These are phyloP conservation scores for Candida quercuum DNA, from an alignment of 805 yeast genomes.

Conservation along the genomic window DNA sequence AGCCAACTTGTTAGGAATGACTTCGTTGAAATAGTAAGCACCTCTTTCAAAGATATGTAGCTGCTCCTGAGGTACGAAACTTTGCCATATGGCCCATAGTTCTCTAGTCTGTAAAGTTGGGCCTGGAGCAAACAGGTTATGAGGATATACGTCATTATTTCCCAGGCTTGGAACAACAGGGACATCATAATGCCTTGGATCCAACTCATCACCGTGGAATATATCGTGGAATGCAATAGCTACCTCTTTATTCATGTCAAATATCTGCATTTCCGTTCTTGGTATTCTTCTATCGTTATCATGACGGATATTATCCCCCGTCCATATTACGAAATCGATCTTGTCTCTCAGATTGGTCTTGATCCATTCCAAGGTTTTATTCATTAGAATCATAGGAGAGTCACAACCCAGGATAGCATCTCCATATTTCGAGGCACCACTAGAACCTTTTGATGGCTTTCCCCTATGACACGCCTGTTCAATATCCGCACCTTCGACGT, in stretches of 20 bases:
- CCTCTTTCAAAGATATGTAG: constrained; percentile 69
- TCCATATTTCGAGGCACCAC: constrained; percentile 62
- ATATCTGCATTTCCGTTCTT: constrained; percentile 66
- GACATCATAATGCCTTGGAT: constrained; percentile 41
- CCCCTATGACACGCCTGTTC: constrained; percentile 56
- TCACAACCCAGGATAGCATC: constrained; percentile 78
- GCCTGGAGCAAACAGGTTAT: constrained; percentile 78
- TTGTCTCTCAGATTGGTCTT: constrained; percentile 59
- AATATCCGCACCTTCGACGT: constrained; percentile 44
- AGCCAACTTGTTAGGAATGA: constrained; percentile 76
- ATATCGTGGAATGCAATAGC: constrained; percentile 45
- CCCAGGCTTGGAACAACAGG: constrained; percentile 70
- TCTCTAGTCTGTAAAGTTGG: constrained; percentile 87
- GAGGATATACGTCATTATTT: constrained; percentile 87
- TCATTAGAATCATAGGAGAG: constrained; percentile 57
- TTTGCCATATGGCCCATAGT: constrained; percentile 66
- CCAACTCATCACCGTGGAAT: constrained; percentile 36
- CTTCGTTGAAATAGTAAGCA: constrained; percentile 69
- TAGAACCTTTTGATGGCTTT: constrained; percentile 24
- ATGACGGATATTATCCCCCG: constrained; percentile 85
- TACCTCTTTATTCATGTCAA: constrained; percentile 59
- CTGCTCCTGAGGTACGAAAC: constrained; percentile 72
- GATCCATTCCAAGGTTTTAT: constrained; percentile 65
- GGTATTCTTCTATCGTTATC: constrained; percentile 75
- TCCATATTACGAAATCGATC: constrained; percentile 84